Percentiles rank a stretch among this genome's conserved stretches.
Evolutionary conservation across 2,329 filamentous ascomycete genomes (phyloP).

Genomic region (Aureobasidium sp.): DNA sequence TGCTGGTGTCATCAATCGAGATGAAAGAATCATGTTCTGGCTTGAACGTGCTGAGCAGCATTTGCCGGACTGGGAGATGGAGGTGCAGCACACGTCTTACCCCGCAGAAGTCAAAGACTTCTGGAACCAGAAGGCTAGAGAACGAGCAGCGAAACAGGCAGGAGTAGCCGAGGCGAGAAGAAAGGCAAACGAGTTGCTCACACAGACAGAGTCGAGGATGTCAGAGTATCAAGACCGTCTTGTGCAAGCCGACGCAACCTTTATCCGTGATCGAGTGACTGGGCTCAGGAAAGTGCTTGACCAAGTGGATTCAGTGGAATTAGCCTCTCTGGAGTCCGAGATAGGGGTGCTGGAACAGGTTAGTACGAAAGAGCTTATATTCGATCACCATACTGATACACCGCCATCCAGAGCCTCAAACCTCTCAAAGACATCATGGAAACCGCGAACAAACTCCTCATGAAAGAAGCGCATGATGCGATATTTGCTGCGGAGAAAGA

Average conservation of each 20-base stretch:
- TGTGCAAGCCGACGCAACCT: constrained; percentile 18
- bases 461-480: constrained; percentile 27
- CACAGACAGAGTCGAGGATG: constrained; percentile 20
- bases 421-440: constrained; percentile 21
- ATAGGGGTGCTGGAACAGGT: constrained; percentile 18
- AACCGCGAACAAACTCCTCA: constrained; percentile 22
- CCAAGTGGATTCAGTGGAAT: constrained; percentile 16
- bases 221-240: constrained; percentile 24
- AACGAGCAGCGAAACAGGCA: constrained; percentile 6
- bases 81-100: constrained; percentile 29
- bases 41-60: constrained; percentile 29
- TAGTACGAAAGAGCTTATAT: neutral
- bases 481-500: constrained; percentile 28
- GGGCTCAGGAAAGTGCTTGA: constrained; percentile 22
- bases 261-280: constrained; percentile 21
- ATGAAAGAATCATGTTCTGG: constrained; percentile 31
- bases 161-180: constrained; percentile 16
- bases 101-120: constrained; percentile 29
- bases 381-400: neutral
- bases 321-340: constrained; percentile 18
- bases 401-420: constrained; percentile 12
- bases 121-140: constrained; percentile 21
- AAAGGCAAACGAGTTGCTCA: constrained; percentile 20
- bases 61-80: constrained; percentile 32
- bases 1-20: constrained; percentile 28